A percentile compares a stretch with the other conserved stretches of the same genome.
Evolutionary conservation across 352 stramenopile species (phyloP).

Genomic region (Bremia lactucae): DNA sequence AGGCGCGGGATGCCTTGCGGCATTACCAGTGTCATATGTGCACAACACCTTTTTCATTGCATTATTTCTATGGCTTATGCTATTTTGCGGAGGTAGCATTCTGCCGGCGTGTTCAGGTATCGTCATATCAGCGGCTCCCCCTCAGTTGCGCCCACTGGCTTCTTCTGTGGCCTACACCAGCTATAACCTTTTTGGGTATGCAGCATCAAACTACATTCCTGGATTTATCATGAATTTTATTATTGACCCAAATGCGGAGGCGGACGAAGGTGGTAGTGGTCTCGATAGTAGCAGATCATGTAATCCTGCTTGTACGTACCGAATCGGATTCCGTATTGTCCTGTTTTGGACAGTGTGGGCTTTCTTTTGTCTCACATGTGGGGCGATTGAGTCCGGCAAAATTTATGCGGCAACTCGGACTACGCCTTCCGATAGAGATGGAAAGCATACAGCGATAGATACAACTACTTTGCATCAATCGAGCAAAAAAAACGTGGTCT

Average conservation of each 20-base stretch:
- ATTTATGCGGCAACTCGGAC: conserved; percentile 13
- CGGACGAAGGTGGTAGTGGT: conserved; percentile 9
- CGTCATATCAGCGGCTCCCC: conserved; percentile 61
- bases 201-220: conserved; percentile 74
- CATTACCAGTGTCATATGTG: conserved; percentile 58
- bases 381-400: conserved; percentile 24
- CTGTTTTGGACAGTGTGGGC: conserved; percentile 61
- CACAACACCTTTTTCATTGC: conserved; percentile 57
- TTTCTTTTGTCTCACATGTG: conserved; percentile 56
- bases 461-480: conserved; percentile 5
- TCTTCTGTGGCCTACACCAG: conserved; percentile 72
- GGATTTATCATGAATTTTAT: conserved; percentile 79
- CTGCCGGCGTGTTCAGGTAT: conserved; percentile 77
- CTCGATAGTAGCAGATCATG: conserved; percentile 20
- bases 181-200: conserved; percentile 84
- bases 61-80: conserved; percentile 69
- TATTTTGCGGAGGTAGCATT: conserved; percentile 69
- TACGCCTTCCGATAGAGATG: conserved; percentile 3
- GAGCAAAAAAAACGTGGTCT: conserved; percentile 16
- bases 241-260: conserved; percentile 30
- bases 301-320: conserved; percentile 69
- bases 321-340: conserved; percentile 75
- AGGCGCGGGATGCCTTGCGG: conserved; percentile 29
- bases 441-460: conserved; percentile 3
- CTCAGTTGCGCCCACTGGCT: conserved; percentile 48